Conservation (phyloP, 2,329 filamentous ascomycete genomes). For the Aspergillus proliferans region DNA sequence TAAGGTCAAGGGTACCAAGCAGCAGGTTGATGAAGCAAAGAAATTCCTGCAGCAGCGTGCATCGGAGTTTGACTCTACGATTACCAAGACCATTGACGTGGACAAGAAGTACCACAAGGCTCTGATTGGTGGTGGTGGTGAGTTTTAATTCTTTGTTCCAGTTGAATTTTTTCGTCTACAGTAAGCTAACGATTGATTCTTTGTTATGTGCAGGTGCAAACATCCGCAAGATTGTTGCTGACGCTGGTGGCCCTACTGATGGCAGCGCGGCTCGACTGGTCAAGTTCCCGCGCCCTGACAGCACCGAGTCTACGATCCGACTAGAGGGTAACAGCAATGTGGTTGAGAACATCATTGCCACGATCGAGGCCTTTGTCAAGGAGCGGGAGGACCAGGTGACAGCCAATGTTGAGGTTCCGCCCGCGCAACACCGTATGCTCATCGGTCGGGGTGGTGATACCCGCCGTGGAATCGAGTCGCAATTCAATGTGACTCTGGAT, state of each 20-base stretch:
- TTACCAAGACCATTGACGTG: constrained; percentile 77
- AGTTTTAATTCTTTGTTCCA: constrained; percentile 31
- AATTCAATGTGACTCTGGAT: constrained; percentile 81
- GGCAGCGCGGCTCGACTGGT: constrained; percentile 81
- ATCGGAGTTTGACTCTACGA: constrained; percentile 81
- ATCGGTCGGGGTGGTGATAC: constrained; percentile 89
- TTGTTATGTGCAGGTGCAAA: constrained; percentile 58
- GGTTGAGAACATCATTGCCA: constrained; percentile 79
- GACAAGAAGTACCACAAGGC: constrained; percentile 84
- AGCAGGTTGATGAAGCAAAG: constrained; percentile 85
- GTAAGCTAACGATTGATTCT: constrained; percentile 32
- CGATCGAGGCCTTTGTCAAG: constrained; percentile 75
- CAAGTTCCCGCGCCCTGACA: constrained; percentile 86
- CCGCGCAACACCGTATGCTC: constrained; percentile 81
- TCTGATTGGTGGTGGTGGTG: constrained; percentile 83
- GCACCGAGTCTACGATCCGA: constrained; percentile 74
- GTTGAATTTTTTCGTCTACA: not conserved
- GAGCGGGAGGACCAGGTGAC: constrained; percentile 78
- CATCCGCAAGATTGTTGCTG: constrained; percentile 76
- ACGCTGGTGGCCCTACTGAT: constrained; percentile 85
- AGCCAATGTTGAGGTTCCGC: constrained; percentile 72
- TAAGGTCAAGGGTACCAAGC: constrained; percentile 83
- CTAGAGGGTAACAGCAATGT: constrained; percentile 78
- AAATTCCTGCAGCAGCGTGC: constrained; percentile 83
- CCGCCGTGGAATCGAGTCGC: constrained; percentile 74